These are phyloP conservation scores for Aspergillus sclerotiicarbonarius DNA, from an alignment of 495 filamentous ascomycete genomes.

Conservation along the genomic window DNA sequence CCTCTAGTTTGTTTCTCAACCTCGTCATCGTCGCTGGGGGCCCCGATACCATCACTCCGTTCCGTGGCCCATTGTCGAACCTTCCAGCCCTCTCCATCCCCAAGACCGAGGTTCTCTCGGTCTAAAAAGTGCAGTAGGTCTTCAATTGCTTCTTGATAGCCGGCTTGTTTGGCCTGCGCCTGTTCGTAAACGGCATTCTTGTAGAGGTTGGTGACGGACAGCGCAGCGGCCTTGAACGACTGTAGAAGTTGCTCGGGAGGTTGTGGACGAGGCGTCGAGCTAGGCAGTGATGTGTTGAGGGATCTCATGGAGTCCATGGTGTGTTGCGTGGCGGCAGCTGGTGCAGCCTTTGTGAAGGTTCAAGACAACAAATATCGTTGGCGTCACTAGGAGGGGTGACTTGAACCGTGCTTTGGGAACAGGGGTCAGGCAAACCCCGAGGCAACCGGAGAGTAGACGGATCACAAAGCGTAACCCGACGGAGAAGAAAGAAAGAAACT, in stretches of 20 bases:
- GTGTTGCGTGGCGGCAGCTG: conserved; percentile 13
- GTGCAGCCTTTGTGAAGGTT: conserved; percentile 12
- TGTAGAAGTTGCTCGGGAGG: conserved; percentile 79
- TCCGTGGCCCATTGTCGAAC: conserved; percentile 85
- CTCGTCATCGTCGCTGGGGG: conserved; percentile 75
- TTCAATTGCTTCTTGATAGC: conserved; percentile 93
- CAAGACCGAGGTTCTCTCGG: conserved; percentile 69
- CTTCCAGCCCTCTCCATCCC: conserved; percentile 76
- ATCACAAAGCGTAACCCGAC: neutral
- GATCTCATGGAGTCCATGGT: conserved; percentile 74
- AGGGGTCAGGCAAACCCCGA: neutral
- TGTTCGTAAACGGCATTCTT: conserved; percentile 80
- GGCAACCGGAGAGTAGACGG: neutral
- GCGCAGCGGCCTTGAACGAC: conserved; percentile 85
- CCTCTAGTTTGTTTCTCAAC: conserved; percentile 51
- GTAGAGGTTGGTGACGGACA: conserved; percentile 95
- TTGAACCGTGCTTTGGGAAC: conserved; percentile 20
- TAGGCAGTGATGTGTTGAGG: conserved; percentile 66
- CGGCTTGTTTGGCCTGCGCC: conserved; percentile 67
- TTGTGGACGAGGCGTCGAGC: conserved; percentile 52
- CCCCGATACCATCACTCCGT: conserved; percentile 62
- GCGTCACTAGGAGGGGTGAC: conserved; percentile 18
- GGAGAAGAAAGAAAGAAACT: neutral
- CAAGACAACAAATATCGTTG: neutral
- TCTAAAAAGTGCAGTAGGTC: conserved; percentile 84